phyloP scores from a whole-genome alignment of 2,329 filamentous ascomycete species.

The Talaromyces sp. region DNA sequence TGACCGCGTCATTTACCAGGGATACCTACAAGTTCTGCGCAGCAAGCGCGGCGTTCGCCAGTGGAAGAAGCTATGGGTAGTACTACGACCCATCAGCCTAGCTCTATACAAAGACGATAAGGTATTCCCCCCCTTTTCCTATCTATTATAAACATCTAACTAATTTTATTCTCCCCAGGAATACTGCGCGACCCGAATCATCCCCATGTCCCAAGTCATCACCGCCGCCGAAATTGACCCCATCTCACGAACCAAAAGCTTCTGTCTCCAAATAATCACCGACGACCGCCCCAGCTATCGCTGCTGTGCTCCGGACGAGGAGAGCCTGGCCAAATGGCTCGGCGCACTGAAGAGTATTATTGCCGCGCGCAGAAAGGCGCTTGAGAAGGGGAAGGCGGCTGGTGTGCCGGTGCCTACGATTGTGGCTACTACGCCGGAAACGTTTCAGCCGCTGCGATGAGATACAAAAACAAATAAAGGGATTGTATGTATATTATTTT shows the following conservation, averaged over 20 bases:
- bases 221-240: slow-evolving; percentile 91
- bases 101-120: slow-evolving; percentile 88
- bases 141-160: neutral
- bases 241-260: slow-evolving; percentile 74
- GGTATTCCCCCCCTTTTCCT: slow-evolving; percentile 18
- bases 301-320: slow-evolving; percentile 75
- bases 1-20: slow-evolving; percentile 90
- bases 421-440: neutral
- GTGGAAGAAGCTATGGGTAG: slow-evolving; percentile 94
- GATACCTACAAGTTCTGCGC: slow-evolving; percentile 79
- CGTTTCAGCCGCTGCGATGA: slow-evolving; percentile 12
- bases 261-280: slow-evolving; percentile 88
- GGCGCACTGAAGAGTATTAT: slow-evolving; percentile 79
- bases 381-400: slow-evolving; percentile 19
- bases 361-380: slow-evolving; percentile 29
- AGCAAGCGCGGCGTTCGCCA: slow-evolving; percentile 75
- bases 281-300: slow-evolving; percentile 76
- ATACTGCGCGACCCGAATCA: slow-evolving; percentile 78
- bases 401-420: slow-evolving; percentile 6
- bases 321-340: slow-evolving; percentile 75
- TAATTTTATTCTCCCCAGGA: slow-evolving; percentile 47
- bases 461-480: neutral
- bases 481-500: neutral
- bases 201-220: slow-evolving; percentile 73
- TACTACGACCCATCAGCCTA: slow-evolving; percentile 77